These are phyloP conservation scores for Penicillium thymicola DNA, from an alignment of 2,329 filamentous ascomycete genomes.

Conservation along the genomic window DNA sequence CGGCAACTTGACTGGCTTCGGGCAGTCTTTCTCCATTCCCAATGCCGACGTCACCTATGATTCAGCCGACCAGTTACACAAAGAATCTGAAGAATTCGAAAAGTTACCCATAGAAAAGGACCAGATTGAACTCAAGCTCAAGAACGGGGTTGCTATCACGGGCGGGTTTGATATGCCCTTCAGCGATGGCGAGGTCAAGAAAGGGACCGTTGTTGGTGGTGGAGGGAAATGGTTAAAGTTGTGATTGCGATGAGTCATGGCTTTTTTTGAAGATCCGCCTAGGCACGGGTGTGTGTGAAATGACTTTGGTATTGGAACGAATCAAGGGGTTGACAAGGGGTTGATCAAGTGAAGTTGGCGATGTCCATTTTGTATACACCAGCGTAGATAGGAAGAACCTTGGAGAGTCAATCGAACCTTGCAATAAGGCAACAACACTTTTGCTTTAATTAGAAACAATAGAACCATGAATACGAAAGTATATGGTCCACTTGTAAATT, in stretches of 20 bases:
- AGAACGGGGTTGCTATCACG: conserved; percentile 7
- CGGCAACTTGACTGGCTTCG: conserved; percentile 1
- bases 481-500: not conserved
- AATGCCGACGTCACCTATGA: conserved; percentile 9
- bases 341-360: not conserved
- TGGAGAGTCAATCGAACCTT: not conserved
- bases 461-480: not conserved
- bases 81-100: conserved; percentile 5
- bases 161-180: conserved; percentile 11
- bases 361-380: not conserved
- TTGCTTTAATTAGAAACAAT: not conserved
- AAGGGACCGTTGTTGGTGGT: not conserved
- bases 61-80: conserved; percentile 5
- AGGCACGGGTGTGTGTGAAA: not conserved
- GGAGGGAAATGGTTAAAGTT: conserved; percentile 9
- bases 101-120: conserved; percentile 5
- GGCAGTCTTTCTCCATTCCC: conserved; percentile 7
- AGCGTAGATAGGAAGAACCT: too few relatives aligned
- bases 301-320: not conserved
- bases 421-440: not conserved
- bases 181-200: conserved; percentile 5
- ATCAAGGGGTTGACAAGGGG: not conserved
- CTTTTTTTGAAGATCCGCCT: not conserved
- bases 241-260: not conserved
- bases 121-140: conserved; percentile 5